Base-by-base conservation (phyloP, 305 asterid genomes). In the Andrographis paniculata region DNA sequence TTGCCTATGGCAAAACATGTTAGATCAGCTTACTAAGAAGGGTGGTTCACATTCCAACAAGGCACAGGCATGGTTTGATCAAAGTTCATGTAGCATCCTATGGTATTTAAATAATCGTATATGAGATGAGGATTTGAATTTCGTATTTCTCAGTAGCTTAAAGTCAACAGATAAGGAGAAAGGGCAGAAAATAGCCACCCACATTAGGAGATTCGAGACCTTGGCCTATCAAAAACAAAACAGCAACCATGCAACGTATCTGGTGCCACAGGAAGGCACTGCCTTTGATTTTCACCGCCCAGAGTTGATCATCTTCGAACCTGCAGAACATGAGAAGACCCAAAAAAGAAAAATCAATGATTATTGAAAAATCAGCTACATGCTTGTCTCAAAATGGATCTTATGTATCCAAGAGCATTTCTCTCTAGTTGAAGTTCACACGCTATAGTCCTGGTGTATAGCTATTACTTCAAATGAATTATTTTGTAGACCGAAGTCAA, bases 181-280 rank as follows among this genome's bases (percentile, higher is more conserved):
- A 3, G 4, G 8, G 14, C 17, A 2, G 6, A n/a, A 13, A 13
- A 37, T 43, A 45, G 59, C 54, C 59, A 72, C 94, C 38, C 74
- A 91, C 99, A 65, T 75, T 60, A 59, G 89, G 75, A 67, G 95
- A 75, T 68, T 91, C 99, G 59, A 86, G 92, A 68, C 83, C 93
- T 64, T 83, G 92, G 64, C 99, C 99, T 72, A 91, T 77, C 79
- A 86, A 64, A 75, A 91, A 80, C 56, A 91, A 77, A 57, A 86
- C 70, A 30, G 95, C 94, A 60, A 77, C 94, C 87, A 91, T 91
- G 79, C 96, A 91, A 44, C 99, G 87, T 63, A 91, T 73, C 78
- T 91, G 99, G 74, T 91, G 99, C 99, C 99, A 91, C 71, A 91
- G 83, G 85, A 91, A 91, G 73, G 96, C 99, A 56, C 93, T 86